A percentile compares a stretch with the other conserved stretches of the same genome.
Evolutionary conservation across 768 basidiomycete genomes (phyloP).

Genomic region (Lactarius pseudohatsudake): DNA sequence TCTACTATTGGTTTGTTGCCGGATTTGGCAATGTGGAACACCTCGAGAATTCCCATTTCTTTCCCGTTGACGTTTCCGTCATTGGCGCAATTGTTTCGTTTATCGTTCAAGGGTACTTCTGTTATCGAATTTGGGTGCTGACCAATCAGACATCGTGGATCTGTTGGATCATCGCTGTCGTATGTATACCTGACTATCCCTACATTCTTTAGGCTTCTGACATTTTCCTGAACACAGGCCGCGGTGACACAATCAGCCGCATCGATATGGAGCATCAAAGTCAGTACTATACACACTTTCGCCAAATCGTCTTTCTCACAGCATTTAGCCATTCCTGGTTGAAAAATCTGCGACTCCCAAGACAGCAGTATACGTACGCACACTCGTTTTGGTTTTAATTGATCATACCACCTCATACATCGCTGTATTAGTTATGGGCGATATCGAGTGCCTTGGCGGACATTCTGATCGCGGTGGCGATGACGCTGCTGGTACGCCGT

Average conservation of each 20-base stretch:
- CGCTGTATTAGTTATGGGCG: neutral
- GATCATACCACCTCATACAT: neutral
- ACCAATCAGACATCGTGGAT: too few relatives aligned
- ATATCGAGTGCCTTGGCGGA: neutral
- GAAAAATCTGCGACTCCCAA: neutral
- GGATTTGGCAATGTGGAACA: too few relatives aligned
- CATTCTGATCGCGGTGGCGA: neutral
- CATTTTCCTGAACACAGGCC: neutral
- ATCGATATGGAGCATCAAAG: neutral
- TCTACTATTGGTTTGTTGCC: too few relatives aligned
- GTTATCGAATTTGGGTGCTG: too few relatives aligned
- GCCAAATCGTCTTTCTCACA: neutral
- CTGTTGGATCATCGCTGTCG: too few relatives aligned
- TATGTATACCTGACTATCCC: too few relatives aligned
- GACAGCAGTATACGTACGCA: neutral
- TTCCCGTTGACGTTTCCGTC: too few relatives aligned
- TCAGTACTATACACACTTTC: neutral
- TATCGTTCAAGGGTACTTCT: too few relatives aligned
- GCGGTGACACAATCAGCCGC: neutral
- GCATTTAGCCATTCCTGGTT: neutral
- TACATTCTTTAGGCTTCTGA: neutral
- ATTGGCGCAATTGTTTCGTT: too few relatives aligned
- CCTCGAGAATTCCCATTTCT: too few relatives aligned
- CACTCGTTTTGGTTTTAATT: neutral
- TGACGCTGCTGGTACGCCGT: neutral